Evolutionary conservation across 2,329 filamentous ascomycete genomes (phyloP), one percentile per base, ranked within the genome.

Genomic region (Arthrobotrys sinensis): DNA sequence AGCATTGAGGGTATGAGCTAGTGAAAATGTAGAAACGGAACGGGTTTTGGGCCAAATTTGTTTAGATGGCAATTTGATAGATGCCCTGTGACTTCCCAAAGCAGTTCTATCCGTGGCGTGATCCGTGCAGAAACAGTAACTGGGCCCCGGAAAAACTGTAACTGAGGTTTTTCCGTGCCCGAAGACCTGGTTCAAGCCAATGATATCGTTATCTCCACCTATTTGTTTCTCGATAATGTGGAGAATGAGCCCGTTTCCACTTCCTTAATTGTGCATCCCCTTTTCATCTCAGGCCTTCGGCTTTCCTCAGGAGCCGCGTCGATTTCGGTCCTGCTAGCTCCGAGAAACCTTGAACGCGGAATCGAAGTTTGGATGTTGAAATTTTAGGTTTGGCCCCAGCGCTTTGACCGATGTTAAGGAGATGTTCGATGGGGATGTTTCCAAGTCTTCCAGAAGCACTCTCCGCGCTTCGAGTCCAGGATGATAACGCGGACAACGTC

Each of bases 71-170:
- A 57, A 34, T 60, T n/a, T 24, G 19, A 24, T 12, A 19, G 46
- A 66, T 68, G 34, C 6, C 64, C 19, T 57, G 24, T 28, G 16
- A n/a, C 16, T 32, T 21, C 55, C 24, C 14, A 40, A 50, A 48
- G 48, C 16, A 40, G 65, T 24, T 36, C 45, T 34, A 52, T 55
- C 55, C 50, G 52, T 75, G 70, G 70, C 62, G 53, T 76, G 65
- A 69, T 48, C 45, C 10, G 34, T 36, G 45, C 55, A 67, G 53
- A 52, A 38, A 57, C 48, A 7, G 40, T 11, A 55, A 57, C 28
- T 34, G 63, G 62, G 55, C 46, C 65, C 72, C 72, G 72, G 72
- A 76, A 69, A 76, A 76, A 69, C 72, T 64, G 32, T 52, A 36
- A 50, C 48, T 62, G 38, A 50, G 38, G 72, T 76, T 76, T 76